Conservation (phyloP, 202 grass and related monocot genomes). For the Hordeum pubiflorum region DNA sequence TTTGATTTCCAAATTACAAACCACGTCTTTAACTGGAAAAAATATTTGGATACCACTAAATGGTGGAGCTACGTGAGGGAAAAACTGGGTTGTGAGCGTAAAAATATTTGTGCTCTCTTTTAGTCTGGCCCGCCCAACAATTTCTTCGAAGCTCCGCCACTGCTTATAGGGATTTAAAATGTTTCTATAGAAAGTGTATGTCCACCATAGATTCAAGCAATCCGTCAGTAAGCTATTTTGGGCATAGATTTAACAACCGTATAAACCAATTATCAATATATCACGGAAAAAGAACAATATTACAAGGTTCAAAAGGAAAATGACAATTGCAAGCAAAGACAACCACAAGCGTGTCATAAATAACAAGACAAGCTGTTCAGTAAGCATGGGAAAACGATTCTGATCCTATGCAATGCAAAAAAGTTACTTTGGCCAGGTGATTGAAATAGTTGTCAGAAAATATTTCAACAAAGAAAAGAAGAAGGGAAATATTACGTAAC, state of each 20-base stretch:
- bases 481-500: not conserved
- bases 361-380: not conserved
- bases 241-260: not conserved
- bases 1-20: no score
- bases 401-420: not conserved
- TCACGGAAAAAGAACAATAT: not conserved
- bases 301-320: constrained; percentile 7
- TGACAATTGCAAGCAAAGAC: not conserved
- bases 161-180: no score
- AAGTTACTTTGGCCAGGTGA: not conserved
- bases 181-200: not conserved
- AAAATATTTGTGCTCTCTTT: no score
- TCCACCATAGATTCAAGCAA: not conserved
- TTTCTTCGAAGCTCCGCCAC: no score
- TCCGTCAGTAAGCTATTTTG: not conserved
- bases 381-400: not conserved
- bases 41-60: no score
- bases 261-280: not conserved
- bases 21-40: no score
- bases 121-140: no score
- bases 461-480: not conserved
- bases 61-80: no score
- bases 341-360: not conserved
- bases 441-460: not conserved
- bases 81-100: no score